phyloP scores from a whole-genome alignment of 805 yeast genomes.

The Barnettozyma wickerhamii region DNA sequence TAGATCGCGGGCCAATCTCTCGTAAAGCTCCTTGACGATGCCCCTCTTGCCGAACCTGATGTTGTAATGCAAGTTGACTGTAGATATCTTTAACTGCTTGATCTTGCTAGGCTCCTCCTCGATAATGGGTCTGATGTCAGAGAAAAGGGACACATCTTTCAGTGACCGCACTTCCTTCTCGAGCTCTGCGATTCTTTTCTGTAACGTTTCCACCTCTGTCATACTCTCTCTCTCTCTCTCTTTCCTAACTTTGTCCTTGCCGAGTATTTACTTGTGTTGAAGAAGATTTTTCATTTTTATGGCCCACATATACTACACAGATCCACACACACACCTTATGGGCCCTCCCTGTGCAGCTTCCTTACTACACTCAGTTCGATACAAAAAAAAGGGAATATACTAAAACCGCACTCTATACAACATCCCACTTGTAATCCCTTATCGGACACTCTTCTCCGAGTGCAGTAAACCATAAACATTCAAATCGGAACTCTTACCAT shows the following conservation, averaged over 20 bases:
- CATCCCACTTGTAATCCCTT: no score
- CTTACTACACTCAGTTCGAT: no score
- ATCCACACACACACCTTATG: background rate
- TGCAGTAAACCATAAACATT: no score
- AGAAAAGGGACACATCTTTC: constrained; percentile 21
- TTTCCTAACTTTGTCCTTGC: no score
- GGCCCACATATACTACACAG: background rate
- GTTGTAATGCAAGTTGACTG: constrained; percentile 17
- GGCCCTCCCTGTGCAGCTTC: no score
- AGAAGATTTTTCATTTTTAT: no score
- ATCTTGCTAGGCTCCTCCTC: constrained; percentile 16
- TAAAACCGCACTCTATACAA: background rate
- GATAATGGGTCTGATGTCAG: constrained; percentile 23
- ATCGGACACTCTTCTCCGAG: no score
- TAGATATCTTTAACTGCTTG: constrained; percentile 16
- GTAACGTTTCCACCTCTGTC: constrained; percentile 5
- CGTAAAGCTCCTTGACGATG: constrained; percentile 14
- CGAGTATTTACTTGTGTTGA: no score
- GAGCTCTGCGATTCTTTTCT: constrained; percentile 12
- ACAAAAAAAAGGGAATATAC: no score
- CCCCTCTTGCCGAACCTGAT: constrained; percentile 15
- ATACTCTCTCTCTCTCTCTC: no score
- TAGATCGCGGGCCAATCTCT: constrained; percentile 21
- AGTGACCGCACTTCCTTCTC: constrained; percentile 21
- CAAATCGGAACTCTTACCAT: no score